Conservation (phyloP, 2,329 filamentous ascomycete species). For the Xenosphaeropsis pyriputrescens region DNA sequence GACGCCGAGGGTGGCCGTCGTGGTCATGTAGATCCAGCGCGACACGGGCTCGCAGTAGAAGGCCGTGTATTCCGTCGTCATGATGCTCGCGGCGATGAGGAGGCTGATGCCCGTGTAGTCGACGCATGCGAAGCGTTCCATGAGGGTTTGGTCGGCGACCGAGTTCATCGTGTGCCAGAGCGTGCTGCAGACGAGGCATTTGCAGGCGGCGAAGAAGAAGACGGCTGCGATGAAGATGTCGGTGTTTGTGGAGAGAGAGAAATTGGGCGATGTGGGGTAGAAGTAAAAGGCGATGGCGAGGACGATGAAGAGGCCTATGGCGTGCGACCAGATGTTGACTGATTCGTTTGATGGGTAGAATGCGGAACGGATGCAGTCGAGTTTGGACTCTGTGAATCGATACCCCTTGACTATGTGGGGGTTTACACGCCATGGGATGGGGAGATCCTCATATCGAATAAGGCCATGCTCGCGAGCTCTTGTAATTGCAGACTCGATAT, state of each 20-base stretch:
- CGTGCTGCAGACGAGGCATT: slow-evolving; percentile 87
- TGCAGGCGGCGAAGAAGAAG: slow-evolving; percentile 92
- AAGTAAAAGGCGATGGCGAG: slow-evolving; percentile 88
- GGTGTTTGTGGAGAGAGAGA: slow-evolving; percentile 70
- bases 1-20: slow-evolving; percentile 69
- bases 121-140: slow-evolving; percentile 93
- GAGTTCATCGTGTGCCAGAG: slow-evolving; percentile 99
- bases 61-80: slow-evolving; percentile 96
- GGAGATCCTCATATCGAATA: slow-evolving; percentile 80
- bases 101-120: slow-evolving; percentile 97
- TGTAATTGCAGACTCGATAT: slow-evolving; percentile 63
- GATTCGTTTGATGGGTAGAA: slow-evolving; percentile 83
- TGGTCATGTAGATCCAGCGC: slow-evolving; percentile 71
- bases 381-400: slow-evolving; percentile 82
- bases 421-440: slow-evolving; percentile 86
- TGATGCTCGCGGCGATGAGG: slow-evolving; percentile 87
- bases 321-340: slow-evolving; percentile 97
- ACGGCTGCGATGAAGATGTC: slow-evolving; percentile 84
- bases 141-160: slow-evolving; percentile 75
- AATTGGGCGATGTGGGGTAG: slow-evolving; percentile 80
- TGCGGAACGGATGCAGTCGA: slow-evolving; percentile 74
- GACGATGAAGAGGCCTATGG: slow-evolving; percentile 76
- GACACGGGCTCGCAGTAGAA: slow-evolving; percentile 94
- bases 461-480: slow-evolving; percentile 68
- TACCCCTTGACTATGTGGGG: slow-evolving; percentile 86